Evolutionary conservation across 1,284 basidiomycete species (phyloP), one percentile per base, ranked within the genome.

Genomic region (Blastosporella zonata): DNA sequence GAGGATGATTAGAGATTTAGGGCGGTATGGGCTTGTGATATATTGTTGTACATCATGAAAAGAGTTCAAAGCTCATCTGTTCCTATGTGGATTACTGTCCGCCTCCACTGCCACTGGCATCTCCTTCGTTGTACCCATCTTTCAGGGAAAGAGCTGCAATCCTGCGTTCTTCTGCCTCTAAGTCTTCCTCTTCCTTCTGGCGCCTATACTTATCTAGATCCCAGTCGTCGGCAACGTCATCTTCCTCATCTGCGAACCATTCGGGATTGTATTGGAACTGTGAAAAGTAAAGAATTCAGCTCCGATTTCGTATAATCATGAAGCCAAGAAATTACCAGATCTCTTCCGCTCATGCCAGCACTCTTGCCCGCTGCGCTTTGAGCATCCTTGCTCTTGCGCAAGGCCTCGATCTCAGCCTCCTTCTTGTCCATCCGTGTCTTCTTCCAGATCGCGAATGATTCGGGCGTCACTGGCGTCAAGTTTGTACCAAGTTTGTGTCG

Each of bases 181-280:
- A 44, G 54, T 82, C 78, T 55, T 80, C 87, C 29, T 80, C 81
- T 57, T 87, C 81, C 59, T 81, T 73, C 66, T 83, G 67, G 49
- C 71, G 70, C 53, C 85, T 72, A 64, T 83, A 90, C 55, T 78
- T 74, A 31, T 73, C 67, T 29, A 90, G 64, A 67, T 90, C 87
- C 84, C 84, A 90, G 25, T 85, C 84, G 22, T 87, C 81, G 52
- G 73, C 83, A 12, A 13, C 29, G 27, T 82, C 88, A 5, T 77
- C 87, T 6, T 92, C 90, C 50, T 85, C 82, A 59, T 95, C 93
- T 57, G 81, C 83, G 71, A 96, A 93, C 84, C 96, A 90, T 62
- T 98, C 92, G 13, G 93, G 91, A 67, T 97, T 95, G 78, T 93
- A 95, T 68, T 91, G 85, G 79, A 96, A 96, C 90, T 90, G 47